phyloP scores from a whole-genome alignment of 305 asterid species.

The Fraxinus baroniana region DNA sequence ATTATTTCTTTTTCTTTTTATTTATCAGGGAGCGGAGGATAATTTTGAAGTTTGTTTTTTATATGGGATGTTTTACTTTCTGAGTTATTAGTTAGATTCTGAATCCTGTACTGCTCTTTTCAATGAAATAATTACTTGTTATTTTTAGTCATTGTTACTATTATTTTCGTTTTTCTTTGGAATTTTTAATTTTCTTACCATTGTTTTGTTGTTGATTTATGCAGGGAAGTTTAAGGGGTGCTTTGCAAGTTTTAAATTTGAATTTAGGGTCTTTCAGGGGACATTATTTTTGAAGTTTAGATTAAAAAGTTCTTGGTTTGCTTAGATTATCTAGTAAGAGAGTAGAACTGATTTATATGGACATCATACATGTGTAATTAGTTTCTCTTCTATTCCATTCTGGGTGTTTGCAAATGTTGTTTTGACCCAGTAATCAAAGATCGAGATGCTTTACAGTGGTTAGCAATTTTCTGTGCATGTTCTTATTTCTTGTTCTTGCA shows the following conservation, averaged over 20 bases:
- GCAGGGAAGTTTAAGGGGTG: background rate
- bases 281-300: background rate
- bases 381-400: slow-evolving; percentile 11
- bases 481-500: background rate
- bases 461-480: background rate
- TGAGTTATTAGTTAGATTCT: slow-evolving; percentile 15
- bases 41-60: background rate
- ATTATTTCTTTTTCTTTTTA: background rate
- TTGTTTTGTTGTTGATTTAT: background rate
- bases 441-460: background rate
- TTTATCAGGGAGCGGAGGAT: background rate
- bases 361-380: background rate
- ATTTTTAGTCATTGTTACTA: background rate
- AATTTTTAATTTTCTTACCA: background rate
- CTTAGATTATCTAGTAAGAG: background rate
- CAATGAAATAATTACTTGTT: background rate
- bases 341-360: background rate
- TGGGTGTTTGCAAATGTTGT: background rate
- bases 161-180: background rate
- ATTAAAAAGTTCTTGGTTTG: background rate
- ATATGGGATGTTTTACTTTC: background rate
- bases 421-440: background rate
- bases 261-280: background rate
- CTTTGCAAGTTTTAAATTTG: background rate
- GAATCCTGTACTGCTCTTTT: background rate